Conservation (phyloP, 129 eudicot species). For the Solidago caesia region DNA sequence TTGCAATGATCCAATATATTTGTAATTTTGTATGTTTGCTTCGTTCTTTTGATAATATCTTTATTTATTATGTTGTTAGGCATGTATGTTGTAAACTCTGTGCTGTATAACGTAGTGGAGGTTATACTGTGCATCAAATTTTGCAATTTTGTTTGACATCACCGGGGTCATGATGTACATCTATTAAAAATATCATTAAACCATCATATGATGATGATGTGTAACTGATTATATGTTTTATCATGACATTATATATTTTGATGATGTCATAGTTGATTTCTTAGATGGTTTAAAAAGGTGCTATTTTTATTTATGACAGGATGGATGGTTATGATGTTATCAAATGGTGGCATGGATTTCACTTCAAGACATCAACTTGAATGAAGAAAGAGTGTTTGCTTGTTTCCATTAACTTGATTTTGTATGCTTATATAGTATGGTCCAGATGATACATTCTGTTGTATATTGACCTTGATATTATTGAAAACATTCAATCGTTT, state of each 20-base stretch:
- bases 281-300: neutral
- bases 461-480: neutral
- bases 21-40: too few species aligned
- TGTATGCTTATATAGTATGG: neutral
- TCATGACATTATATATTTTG: neutral
- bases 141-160: neutral
- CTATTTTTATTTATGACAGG: neutral
- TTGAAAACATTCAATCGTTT: neutral
- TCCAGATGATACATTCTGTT: neutral
- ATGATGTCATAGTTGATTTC: neutral
- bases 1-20: too few species aligned
- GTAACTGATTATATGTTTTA: neutral
- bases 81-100: too few species aligned
- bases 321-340: constrained; percentile 2
- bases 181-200: neutral
- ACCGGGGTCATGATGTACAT: neutral
- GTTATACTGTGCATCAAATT: too few species aligned
- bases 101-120: too few species aligned
- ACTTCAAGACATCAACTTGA: neutral
- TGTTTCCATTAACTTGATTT: neutral
- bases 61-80: too few species aligned
- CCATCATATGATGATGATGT: neutral
- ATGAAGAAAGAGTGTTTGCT: neutral
- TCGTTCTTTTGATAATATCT: too few species aligned
- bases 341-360: neutral